phyloP scores from a whole-genome alignment of 257 asterid species.

The Agastache rugosa region DNA sequence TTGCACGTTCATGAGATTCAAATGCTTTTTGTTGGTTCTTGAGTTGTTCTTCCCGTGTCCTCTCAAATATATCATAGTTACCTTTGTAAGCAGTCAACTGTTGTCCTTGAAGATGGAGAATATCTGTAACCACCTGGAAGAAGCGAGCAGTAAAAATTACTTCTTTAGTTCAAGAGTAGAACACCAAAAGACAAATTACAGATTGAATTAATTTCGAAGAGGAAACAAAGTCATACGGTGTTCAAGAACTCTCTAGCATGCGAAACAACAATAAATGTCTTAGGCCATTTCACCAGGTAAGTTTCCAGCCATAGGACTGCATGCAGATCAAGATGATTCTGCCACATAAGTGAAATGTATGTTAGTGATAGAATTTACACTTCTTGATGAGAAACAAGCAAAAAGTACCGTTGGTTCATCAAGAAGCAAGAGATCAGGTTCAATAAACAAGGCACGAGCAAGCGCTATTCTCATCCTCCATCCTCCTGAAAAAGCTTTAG shows the following conservation, averaged over 20 bases:
- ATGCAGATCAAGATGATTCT: conserved; percentile 99
- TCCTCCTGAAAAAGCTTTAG: conserved; percentile 97
- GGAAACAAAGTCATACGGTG: conserved; percentile 58
- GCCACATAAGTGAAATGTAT: conserved; percentile 42
- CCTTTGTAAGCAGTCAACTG: conserved; percentile 75
- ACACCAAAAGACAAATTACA: not conserved
- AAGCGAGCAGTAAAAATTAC: conserved; percentile 23
- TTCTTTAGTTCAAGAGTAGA: conserved; percentile 18
- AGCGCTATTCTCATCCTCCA: conserved; percentile 99
- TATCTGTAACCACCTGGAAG: conserved; percentile 91
- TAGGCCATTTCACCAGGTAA: conserved; percentile 97
- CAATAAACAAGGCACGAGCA: conserved; percentile 95
- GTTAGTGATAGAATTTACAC: conserved; percentile 34
- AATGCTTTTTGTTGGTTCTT: conserved; percentile 94
- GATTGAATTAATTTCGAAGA: conserved; percentile 22
- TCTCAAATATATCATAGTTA: conserved; percentile 87
- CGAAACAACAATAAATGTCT: conserved; percentile 96
- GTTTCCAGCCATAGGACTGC: conserved; percentile 98
- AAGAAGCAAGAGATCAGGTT: conserved; percentile 91
- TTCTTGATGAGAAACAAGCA: conserved; percentile 26
- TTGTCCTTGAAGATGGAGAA: conserved; percentile 89
- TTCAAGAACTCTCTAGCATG: conserved; percentile 98
- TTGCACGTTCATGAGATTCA: conserved; percentile 87
- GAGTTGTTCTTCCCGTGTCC: conserved; percentile 89
- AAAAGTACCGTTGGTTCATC: conserved; percentile 94